Evolutionary conservation across 331 rosid species (phyloP).

Genomic region (Ulmus americana): DNA sequence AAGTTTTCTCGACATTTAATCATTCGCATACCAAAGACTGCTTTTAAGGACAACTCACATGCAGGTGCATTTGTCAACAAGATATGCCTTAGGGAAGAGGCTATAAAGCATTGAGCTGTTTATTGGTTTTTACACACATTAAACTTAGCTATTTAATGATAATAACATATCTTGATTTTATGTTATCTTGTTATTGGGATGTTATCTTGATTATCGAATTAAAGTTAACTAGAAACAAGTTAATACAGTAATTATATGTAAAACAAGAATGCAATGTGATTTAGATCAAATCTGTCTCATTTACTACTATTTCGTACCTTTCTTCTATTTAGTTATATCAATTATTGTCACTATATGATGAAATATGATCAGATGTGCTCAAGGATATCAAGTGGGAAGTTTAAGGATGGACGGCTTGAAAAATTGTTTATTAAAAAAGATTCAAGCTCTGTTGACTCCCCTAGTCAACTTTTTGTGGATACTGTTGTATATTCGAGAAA

Average conservation of each 20-base stretch:
- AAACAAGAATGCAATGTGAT: slow-evolving; percentile 1
- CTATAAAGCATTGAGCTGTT: neutral
- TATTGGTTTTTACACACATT: neutral
- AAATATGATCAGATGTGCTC: slow-evolving; percentile 70
- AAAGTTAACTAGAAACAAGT: neutral
- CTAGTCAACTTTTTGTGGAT: slow-evolving; percentile 73
- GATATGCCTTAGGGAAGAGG: slow-evolving; percentile 43
- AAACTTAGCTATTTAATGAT: no score
- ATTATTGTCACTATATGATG: slow-evolving; percentile 29
- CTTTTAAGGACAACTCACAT: slow-evolving; percentile 90
- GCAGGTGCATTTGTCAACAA: slow-evolving; percentile 88
- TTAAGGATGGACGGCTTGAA: no score
- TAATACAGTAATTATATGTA: neutral
- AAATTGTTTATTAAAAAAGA: no score
- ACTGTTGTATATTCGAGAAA: slow-evolving; percentile 85
- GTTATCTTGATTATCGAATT: no score
- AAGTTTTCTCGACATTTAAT: slow-evolving; percentile 90
- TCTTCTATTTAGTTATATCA: slow-evolving; percentile 29
- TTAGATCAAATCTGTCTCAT: slow-evolving; percentile 11
- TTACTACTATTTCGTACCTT: slow-evolving; percentile 20
- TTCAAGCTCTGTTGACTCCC: slow-evolving; percentile 37
- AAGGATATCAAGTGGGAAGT: slow-evolving; percentile 44
- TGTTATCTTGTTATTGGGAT: neutral
- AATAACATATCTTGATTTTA: neutral
- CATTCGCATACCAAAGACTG: slow-evolving; percentile 58